Evolutionary conservation across 768 basidiomycete species (phyloP), one percentile per base, ranked within the genome.

Genomic region (Collybia nuda): DNA sequence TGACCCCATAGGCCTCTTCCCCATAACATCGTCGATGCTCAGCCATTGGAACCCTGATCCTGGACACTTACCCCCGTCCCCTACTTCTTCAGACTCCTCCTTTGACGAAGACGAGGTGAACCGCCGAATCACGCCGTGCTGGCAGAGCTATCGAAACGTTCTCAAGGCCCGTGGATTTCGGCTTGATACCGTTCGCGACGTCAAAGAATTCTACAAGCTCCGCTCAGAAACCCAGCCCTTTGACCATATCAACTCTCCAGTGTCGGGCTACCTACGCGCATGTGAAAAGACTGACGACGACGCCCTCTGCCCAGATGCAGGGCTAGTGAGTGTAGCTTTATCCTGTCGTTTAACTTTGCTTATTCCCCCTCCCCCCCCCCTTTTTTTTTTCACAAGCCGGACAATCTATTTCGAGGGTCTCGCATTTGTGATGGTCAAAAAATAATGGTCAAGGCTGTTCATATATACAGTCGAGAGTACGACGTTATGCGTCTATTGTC

Each of bases 131-230:
- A 68, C 68, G 17, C 88, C 87, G 2, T 70, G 77, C 56, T 90
- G 88, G 88, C 70, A 72, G 29, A 69, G 68, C 45, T 86, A 87
- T 61, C 69, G 75, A 9, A 49, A 58, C 41, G 50, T 79, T 26
- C 67, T 88, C 41, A 65, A 74, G 39, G 49, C 63, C 49, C 74
- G 75, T 39, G 88, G 85, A 3, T 81, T 81, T 59, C 79, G 72
- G 29, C 79, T 90, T 1, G 86, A 90, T 55, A 90, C 87, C 22
- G 79, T 80, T 37, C 73, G 75, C 43, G 86, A 88, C 56, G 88
- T 85, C 22, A 82, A 77, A 62, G 72, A 75, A 15, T 78, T 76
- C 56, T 88, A 88, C 59, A 71, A 51, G 5, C 57, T 57, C 39
- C 61, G 56, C 36, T 41, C 43, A 12, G 32, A 52, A 17, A 36